Percentiles rank a stretch among this genome's conserved stretches.
phyloP scores from a whole-genome alignment of 768 basidiomycete species.

The Sarcomyxa edulis region DNA sequence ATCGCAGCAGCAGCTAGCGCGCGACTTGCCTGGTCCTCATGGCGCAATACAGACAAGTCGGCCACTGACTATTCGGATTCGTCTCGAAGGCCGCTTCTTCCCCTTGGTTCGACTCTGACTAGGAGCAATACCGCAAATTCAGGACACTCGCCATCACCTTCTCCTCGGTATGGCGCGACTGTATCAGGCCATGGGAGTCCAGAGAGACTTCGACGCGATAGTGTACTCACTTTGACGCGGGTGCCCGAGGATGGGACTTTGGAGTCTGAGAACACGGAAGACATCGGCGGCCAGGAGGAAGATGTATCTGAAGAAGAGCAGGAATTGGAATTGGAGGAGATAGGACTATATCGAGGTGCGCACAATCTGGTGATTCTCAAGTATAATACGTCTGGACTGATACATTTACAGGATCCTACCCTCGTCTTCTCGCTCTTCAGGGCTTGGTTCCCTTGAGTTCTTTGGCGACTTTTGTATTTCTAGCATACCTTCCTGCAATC shows the following conservation, averaged over 20 bases:
- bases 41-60: neutral
- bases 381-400: neutral
- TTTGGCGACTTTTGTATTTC: slow-evolving; percentile 39
- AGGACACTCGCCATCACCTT: neutral
- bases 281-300: slow-evolving; percentile 19
- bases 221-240: slow-evolving; percentile 18
- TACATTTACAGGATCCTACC: slow-evolving; percentile 53
- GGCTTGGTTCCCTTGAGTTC: slow-evolving; percentile 54
- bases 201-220: slow-evolving; percentile 25
- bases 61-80: slow-evolving; percentile 1
- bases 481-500: slow-evolving; percentile 45
- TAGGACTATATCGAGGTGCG: slow-evolving; percentile 46
- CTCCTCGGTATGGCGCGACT: slow-evolving; percentile 1
- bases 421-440: slow-evolving; percentile 47
- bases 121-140: neutral
- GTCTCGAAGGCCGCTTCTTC: slow-evolving; percentile 2
- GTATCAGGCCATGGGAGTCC: slow-evolving; percentile 17
- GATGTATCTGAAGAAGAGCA: slow-evolving; percentile 30
- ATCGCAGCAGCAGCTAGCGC: slow-evolving; percentile 3
- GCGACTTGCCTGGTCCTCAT: neutral
- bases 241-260: slow-evolving; percentile 43
- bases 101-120: neutral
- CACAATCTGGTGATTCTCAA: too few relatives aligned
- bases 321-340: slow-evolving; percentile 40
- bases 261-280: too few relatives aligned